Evolutionary conservation across 2,329 filamentous ascomycete species (phyloP), one percentile per base, ranked within the genome.

Genomic region (Pseudocercospora macadamiae): DNA sequence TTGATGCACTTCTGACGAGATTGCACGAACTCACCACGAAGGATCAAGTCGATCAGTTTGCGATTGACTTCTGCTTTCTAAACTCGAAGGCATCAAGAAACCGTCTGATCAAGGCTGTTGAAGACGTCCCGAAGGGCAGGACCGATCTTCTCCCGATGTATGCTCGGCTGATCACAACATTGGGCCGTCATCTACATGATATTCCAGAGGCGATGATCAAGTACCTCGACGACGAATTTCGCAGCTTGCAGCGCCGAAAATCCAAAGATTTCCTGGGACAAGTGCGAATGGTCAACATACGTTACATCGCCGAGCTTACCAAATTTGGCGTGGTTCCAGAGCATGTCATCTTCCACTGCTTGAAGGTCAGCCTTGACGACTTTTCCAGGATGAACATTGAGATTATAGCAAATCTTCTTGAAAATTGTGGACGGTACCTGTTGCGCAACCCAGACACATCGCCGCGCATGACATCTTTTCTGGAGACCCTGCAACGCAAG

Each of bases 301-400:
- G 96, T n/a, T 99, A 99, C 73, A 86, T 99, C 51, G 93, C 95
- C 6, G 95, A 99, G 76, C 79, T 99, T 71, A 99, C 95, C 59
- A 99, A 99, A 72, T 99, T 99, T 71, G 93, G 95, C 28, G 91
- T 97, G 28, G 95, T 99, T 7, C 95, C 96, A 0, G 95, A 99
- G 74, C 95, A 99, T 75, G 93, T 99, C 64, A 96, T 99, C 54
- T 99, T 99, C 72, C 95, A 99, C 72, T 99, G 95, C 72, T 86
- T 99, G 68, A 99, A 97, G 75, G 93, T 99, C 73, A 96, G 93
- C 66, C 79, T 99, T 25, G 95, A 99, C 69, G 95, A 99, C 71
- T 99, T 99, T 71, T 97, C 95, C 2, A 86, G 93, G 61, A 97
- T 97, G 90, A 99, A 99, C 71, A 97, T 99, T 64, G 96, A 99